Evolutionary conservation across 306 rosid species (phyloP).

Genomic region (Fragaria ananassa): DNA sequence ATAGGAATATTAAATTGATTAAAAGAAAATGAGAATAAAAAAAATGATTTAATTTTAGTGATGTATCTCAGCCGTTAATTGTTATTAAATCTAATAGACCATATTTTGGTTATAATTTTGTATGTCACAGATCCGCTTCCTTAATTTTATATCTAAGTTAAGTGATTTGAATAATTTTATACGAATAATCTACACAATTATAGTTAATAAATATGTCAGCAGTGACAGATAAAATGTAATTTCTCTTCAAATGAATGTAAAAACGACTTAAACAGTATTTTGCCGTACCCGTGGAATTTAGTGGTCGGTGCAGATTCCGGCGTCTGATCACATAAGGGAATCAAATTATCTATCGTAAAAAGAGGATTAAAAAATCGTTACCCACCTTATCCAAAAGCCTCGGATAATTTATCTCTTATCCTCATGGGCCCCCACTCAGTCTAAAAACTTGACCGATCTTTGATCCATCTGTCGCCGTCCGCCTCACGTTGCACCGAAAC

Average conservation of each 20-base stretch:
- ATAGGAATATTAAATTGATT: too few species aligned
- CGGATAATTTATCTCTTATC: conserved; percentile 1
- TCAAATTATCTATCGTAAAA: background rate
- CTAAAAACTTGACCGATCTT: background rate
- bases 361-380: background rate
- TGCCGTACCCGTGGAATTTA: background rate
- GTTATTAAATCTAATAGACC: too few species aligned
- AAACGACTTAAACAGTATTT: background rate
- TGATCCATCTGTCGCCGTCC: background rate
- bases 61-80: too few species aligned
- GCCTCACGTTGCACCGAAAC: background rate
- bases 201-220: too few species aligned
- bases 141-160: too few species aligned
- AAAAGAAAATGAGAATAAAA: too few species aligned
- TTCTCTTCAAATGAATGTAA: background rate
- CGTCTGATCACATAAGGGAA: background rate
- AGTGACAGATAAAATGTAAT: too few species aligned
- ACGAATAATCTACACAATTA: too few species aligned
- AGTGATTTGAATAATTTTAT: too few species aligned
- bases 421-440: background rate
- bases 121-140: too few species aligned
- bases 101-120: too few species aligned
- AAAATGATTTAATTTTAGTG: too few species aligned
- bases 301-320: background rate
- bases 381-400: background rate